These are phyloP conservation scores for Phlyctochytrium planicorne DNA, from an alignment of 192 early-diverging fungal species.

Conservation along the genomic window DNA sequence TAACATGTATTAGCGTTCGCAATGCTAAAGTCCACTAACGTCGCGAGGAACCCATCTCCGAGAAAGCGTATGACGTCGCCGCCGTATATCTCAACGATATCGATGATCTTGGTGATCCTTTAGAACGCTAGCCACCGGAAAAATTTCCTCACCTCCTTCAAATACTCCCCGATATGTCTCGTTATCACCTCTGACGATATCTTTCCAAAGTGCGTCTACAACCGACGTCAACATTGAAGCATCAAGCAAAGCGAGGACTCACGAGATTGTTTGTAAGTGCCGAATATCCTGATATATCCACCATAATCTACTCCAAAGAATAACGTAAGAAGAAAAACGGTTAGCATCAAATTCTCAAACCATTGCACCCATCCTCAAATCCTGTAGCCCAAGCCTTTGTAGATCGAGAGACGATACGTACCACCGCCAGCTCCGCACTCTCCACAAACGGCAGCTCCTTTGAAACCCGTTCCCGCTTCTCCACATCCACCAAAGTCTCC, in stretches of 20 bases:
- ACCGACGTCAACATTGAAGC: background rate
- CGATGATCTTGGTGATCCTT: background rate
- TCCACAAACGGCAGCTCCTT: background rate
- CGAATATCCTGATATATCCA: slow-evolving; percentile 2
- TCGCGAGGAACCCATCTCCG: slow-evolving; percentile 1
- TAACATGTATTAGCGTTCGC: background rate
- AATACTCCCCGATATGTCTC: background rate
- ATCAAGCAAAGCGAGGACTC: background rate
- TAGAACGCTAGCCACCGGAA: background rate
- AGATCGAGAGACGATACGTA: too few species aligned
- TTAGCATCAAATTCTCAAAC: background rate
- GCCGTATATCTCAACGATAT: background rate
- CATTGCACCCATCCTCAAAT: too few species aligned
- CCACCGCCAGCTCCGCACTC: background rate
- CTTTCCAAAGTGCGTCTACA: background rate
- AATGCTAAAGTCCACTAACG: background rate
- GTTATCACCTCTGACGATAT: slow-evolving; percentile 3
- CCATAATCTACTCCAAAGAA: background rate
- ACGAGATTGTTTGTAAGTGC: background rate
- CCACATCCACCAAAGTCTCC: background rate
- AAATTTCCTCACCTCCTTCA: background rate
- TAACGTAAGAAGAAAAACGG: background rate
- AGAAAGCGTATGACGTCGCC: background rate
- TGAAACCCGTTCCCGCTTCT: background rate
- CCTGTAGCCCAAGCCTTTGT: too few species aligned